Base-by-base conservation (phyloP, 2,329 filamentous ascomycete species). In the Cercospora nicotianae region DNA sequence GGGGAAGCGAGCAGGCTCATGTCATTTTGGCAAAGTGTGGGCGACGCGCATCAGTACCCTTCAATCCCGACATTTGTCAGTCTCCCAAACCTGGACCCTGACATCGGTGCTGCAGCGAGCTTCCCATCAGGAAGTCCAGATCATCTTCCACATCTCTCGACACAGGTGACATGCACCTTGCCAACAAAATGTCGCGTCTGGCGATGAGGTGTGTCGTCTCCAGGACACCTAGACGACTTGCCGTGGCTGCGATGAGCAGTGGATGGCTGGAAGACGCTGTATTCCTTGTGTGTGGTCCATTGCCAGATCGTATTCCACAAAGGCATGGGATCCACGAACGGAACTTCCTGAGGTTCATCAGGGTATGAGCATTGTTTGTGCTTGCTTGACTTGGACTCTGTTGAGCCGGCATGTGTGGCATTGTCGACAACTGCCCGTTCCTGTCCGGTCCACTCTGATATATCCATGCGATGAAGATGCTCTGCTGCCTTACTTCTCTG, bases 401-500 rank as follows among this genome's bases (percentile, higher is more conserved):
- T 9, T 53, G 9, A 23, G 48, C 7, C 12, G 48, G 12, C 13
- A 53, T 23, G 12, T 5, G 20, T 28, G 3, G 20, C 45, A 23
- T 20, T 10, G 45, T 12, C 9, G 18, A 53, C 10, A 42, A 12
- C 20, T 53, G 48, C 5, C 18, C 10, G 23, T 3, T 31, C 26
- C 12, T 23, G 20, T 33, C 55, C 18, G 8, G 55, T 59, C 55
- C 55, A 13, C 9, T 58, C 28, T 20, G 18, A 48, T 23, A 48
- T 5, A 18, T 10, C 8, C 12, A 18, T 20, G n/a, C 18, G 33
- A 36, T 3, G 23, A 5, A 45, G 20, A 48, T 48, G 3, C 23
- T 33, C 28, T 18, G 28, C 10, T 5, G 55, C 53, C 53, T 31
- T 68, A 66, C 60, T 65, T 65, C 63, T 66, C 30, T 13, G 59